A percentile compares a stretch with the other conserved stretches of the same genome.
Conservation (phyloP, 139 green algal genomes). For the Coelastrella sp. region DNA sequence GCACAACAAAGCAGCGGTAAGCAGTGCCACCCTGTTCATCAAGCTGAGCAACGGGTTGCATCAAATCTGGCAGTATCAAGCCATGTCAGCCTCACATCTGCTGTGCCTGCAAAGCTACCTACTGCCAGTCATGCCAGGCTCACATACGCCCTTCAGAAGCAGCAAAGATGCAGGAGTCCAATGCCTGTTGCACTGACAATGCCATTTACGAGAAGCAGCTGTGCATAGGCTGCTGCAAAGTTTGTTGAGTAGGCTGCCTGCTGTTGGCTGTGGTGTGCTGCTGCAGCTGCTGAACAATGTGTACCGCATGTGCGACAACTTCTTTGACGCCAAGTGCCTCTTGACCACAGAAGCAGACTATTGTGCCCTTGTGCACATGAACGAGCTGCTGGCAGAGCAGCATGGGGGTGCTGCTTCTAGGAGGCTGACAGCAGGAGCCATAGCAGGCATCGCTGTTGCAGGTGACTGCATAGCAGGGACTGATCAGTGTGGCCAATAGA, state of each 20-base stretch:
- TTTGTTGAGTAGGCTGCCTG: background rate
- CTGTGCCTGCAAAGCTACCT: too few relatives aligned
- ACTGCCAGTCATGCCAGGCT: too few relatives aligned
- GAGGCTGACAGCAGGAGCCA: background rate
- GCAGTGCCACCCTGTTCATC: background rate
- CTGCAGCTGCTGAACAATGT: conserved; percentile 24
- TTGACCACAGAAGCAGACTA: background rate
- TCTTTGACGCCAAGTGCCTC: conserved; percentile 1
- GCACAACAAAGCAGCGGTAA: background rate
- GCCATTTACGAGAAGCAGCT: background rate
- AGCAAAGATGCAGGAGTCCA: too few relatives aligned
- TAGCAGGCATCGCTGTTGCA: conserved; percentile 13
- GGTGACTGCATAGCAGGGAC: background rate
- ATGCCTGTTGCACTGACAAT: too few relatives aligned
- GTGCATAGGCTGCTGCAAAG: background rate
- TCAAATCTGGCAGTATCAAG: too few relatives aligned
- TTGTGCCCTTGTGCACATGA: conserved; percentile 11
- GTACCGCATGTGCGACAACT: conserved; percentile 33
- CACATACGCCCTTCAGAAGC: too few relatives aligned
- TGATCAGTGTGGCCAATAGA: too few relatives aligned
- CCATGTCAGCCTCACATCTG: too few relatives aligned
- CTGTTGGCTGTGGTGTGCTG: background rate
- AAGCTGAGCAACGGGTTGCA: too few relatives aligned
- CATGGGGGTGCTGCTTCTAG: too few relatives aligned
- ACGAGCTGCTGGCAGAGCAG: background rate